Conservation (phyloP, 805 yeast species). For the Lachancea mirantina region DNA sequence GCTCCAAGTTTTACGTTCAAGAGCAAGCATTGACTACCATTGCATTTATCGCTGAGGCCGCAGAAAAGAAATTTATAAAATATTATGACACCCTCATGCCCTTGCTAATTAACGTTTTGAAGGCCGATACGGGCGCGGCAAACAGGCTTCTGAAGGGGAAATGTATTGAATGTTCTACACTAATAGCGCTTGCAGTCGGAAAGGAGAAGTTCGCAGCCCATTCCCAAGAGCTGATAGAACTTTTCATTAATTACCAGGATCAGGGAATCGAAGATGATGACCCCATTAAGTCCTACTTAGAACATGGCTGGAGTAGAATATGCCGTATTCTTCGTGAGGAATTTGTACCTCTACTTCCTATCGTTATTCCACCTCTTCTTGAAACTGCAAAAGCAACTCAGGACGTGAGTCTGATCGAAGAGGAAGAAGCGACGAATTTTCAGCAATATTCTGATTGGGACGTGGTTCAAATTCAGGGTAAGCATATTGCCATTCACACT, state of each 20-base stretch:
- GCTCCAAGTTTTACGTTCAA: conserved; percentile 88
- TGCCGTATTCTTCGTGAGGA: conserved; percentile 81
- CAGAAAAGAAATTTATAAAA: conserved; percentile 78
- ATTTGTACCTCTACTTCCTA: conserved; percentile 74
- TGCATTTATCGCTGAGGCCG: conserved; percentile 95
- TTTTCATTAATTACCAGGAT: conserved; percentile 67
- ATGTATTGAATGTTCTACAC: conserved; percentile 91
- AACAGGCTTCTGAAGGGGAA: conserved; percentile 79
- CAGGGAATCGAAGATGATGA: conserved; percentile 60
- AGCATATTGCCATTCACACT: conserved; percentile 90
- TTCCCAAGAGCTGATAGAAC: conserved; percentile 61
- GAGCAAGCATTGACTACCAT: conserved; percentile 96
- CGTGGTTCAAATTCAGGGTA: conserved; percentile 83
- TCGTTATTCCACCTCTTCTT: conserved; percentile 84
- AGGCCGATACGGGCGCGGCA: conserved; percentile 70
- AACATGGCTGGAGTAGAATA: conserved; percentile 93
- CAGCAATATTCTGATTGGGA: conserved; percentile 92
- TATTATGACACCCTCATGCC: conserved; percentile 96
- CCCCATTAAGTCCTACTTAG: conserved; percentile 78
- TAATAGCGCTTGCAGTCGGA: conserved; percentile 93
- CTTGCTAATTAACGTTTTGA: conserved; percentile 67
- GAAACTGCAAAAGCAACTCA: conserved; percentile 83
- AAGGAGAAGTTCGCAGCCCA: conserved; percentile 77
- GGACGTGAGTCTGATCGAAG: conserved; percentile 80
- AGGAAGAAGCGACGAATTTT: conserved; percentile 78